These are phyloP conservation scores for Camelina hispida DNA, from an alignment of 345 rosid genomes.

Conservation along the genomic window DNA sequence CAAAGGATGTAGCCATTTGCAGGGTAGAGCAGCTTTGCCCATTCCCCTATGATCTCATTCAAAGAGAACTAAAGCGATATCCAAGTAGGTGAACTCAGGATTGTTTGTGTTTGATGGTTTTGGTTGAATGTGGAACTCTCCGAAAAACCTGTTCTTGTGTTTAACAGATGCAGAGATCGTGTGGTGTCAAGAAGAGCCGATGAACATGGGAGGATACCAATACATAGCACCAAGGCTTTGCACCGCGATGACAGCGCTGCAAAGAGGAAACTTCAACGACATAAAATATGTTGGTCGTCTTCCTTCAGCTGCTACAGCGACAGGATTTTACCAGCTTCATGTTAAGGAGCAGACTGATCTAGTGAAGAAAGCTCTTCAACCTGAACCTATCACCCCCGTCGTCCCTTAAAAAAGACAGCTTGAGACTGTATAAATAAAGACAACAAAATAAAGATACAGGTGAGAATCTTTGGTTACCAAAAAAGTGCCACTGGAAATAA, in stretches of 20 bases:
- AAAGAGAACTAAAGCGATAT: slow-evolving; percentile 76
- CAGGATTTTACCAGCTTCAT: slow-evolving; percentile 65
- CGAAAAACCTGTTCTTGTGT: slow-evolving; percentile 34
- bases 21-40: slow-evolving; percentile 87
- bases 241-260: slow-evolving; percentile 60
- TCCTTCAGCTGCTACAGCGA: slow-evolving; percentile 82
- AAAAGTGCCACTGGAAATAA: slow-evolving; percentile 2
- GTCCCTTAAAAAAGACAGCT: slow-evolving; percentile 13
- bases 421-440: slow-evolving; percentile 6
- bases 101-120: slow-evolving; percentile 47
- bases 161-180: slow-evolving; percentile 65
- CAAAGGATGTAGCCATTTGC: slow-evolving; percentile 71
- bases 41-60: slow-evolving; percentile 78
- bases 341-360: slow-evolving; percentile 69
- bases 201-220: slow-evolving; percentile 81
- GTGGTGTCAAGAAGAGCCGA: slow-evolving; percentile 89
- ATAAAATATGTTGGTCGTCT: slow-evolving; percentile 70
- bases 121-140: background rate
- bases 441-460: background rate
- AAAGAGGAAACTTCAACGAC: slow-evolving; percentile 63
- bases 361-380: slow-evolving; percentile 63
- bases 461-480: slow-evolving; percentile 19
- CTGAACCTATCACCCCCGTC: slow-evolving; percentile 50
- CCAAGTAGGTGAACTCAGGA: slow-evolving; percentile 60
- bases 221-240: slow-evolving; percentile 66